Percentiles rank a stretch among this genome's conserved stretches.
phyloP scores from a whole-genome alignment of 441 rosid genomes.

The Caryocar brasiliense region DNA sequence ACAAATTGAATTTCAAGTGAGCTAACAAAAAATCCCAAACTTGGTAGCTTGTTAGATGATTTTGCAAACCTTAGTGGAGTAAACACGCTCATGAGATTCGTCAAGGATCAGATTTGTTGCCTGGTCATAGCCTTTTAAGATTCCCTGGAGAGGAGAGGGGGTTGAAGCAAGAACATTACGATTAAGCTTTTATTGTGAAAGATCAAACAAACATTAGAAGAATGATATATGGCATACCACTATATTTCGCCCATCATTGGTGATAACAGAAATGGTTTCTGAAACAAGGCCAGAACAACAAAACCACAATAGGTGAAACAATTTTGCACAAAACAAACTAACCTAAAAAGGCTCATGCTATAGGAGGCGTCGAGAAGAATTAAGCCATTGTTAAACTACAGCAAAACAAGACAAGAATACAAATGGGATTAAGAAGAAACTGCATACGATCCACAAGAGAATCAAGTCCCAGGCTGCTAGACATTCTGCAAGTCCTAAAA shows the following conservation, averaged over 20 bases:
- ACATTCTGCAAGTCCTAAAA: slow-evolving; percentile 26
- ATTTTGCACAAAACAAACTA: not conserved
- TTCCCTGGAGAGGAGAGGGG: slow-evolving; percentile 68
- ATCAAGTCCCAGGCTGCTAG: slow-evolving; percentile 65
- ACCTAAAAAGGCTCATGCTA: not conserved
- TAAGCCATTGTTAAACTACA: too few relatives aligned
- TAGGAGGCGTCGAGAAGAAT: not conserved
- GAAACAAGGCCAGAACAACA: not conserved
- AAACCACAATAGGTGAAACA: not conserved
- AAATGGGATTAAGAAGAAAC: not conserved
- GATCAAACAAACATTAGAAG: not conserved
- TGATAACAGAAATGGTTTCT: slow-evolving; percentile 68
- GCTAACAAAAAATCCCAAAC: too few relatives aligned
- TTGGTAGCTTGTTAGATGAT: not conserved
- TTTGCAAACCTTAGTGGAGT: slow-evolving; percentile 64
- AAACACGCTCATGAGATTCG: slow-evolving; percentile 95
- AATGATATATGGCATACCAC: slow-evolving; percentile 38
- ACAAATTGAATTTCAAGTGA: too few relatives aligned
- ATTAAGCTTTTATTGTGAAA: not conserved
- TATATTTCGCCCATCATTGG: slow-evolving; percentile 90
- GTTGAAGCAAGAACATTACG: not conserved
- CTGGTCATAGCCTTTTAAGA: slow-evolving; percentile 86
- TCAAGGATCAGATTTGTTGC: slow-evolving; percentile 92
- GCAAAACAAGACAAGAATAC: not conserved
- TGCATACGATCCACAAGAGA: slow-evolving; percentile 70